A percentile compares a stretch with the other conserved stretches of the same genome.
phyloP scores from a whole-genome alignment of 345 rosid species.

The Eucalyptus leucophloia region DNA sequence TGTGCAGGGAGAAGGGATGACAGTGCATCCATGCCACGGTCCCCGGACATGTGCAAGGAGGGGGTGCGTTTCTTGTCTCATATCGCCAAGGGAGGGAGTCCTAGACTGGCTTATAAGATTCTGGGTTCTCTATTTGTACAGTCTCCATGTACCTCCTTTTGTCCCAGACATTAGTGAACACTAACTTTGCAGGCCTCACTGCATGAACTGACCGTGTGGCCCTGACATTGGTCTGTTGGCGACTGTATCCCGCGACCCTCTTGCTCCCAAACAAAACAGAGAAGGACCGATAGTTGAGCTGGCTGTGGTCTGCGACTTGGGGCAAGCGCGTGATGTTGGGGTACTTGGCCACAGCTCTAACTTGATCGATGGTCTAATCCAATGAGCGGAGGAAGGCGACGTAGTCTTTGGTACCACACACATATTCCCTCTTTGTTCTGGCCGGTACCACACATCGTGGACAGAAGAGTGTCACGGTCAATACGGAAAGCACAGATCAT shows the following conservation, averaged over 20 bases:
- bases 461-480: background rate
- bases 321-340: constrained; percentile 38
- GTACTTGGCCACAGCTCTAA: constrained; percentile 40
- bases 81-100: no score
- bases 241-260: constrained; percentile 50
- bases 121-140: no score
- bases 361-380: constrained; percentile 35
- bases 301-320: constrained; percentile 50
- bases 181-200: constrained; percentile 35
- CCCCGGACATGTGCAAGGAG: no score
- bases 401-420: constrained; percentile 20
- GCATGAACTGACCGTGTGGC: constrained; percentile 24
- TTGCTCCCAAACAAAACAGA: constrained; percentile 33
- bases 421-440: background rate
- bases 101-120: no score
- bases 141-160: no score
- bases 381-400: constrained; percentile 57
- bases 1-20: no score
- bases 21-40: no score
- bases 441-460: background rate
- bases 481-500: background rate
- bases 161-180: constrained; percentile 10
- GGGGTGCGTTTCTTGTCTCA: no score
- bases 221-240: constrained; percentile 67
- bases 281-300: constrained; percentile 77